These are phyloP conservation scores for Phytophthora megakarya DNA, from an alignment of 352 stramenopile species.

Conservation along the genomic window DNA sequence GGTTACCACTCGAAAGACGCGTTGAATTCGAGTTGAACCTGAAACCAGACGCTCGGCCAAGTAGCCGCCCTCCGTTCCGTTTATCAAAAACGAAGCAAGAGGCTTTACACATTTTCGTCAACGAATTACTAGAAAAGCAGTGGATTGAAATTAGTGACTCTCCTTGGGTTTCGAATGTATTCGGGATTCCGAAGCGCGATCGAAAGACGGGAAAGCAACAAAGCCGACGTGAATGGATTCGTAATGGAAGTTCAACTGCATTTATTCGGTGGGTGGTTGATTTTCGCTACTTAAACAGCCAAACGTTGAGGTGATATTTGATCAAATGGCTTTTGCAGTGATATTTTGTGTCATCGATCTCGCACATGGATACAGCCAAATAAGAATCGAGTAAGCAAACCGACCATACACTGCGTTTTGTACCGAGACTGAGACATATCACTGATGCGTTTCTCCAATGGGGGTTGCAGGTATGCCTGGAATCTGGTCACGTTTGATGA, in stretches of 20 bases:
- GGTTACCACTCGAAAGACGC: not conserved
- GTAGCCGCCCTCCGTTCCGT: not conserved
- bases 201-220: not conserved
- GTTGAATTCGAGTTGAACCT: not conserved
- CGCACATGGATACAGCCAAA: no score
- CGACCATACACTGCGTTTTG: no score
- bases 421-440: no score
- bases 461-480: no score
- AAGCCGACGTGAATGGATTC: not conserved
- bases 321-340: not conserved
- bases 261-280: not conserved
- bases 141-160: not conserved
- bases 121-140: not conserved
- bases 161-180: not conserved
- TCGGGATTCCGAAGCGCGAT: not conserved
- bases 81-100: not conserved
- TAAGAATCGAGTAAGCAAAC: no score
- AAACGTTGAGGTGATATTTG: not conserved
- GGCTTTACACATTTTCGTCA: not conserved
- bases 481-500: no score
- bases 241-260: not conserved
- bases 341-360: no score
- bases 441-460: no score
- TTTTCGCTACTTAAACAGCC: not conserved
- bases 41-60: not conserved